These are phyloP conservation scores for Persicaria maculosa DNA, from an alignment of 148 eudicot genomes.

Conservation along the genomic window DNA sequence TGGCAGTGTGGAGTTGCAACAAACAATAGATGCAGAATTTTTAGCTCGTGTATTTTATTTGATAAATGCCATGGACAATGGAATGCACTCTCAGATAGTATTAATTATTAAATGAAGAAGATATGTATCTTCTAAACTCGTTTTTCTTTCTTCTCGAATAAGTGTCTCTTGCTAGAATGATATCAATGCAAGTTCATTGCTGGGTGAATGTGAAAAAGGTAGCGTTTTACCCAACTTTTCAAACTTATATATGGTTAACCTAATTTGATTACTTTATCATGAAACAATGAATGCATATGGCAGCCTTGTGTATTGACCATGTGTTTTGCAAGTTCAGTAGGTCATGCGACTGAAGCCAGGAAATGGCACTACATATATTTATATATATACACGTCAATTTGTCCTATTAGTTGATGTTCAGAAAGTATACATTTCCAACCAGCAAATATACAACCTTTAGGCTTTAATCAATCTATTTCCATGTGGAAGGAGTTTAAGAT, in stretches of 20 bases:
- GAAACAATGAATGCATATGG: background rate
- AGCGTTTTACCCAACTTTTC: background rate
- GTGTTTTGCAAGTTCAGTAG: background rate
- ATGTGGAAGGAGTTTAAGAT: background rate
- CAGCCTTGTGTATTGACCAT: background rate
- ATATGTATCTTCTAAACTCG: background rate
- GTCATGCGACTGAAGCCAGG: background rate
- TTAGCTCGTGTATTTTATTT: slow-evolving; percentile 81
- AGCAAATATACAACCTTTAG: background rate
- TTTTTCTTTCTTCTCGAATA: background rate
- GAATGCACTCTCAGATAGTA: slow-evolving; percentile 65
- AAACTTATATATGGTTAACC: background rate
- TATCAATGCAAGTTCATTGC: background rate
- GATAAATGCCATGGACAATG: slow-evolving; percentile 72
- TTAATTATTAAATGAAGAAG: background rate
- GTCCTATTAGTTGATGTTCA: background rate
- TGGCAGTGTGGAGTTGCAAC: slow-evolving; percentile 67
- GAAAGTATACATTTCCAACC: background rate
- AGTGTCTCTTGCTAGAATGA: background rate
- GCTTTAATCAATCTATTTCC: background rate
- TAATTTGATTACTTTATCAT: background rate
- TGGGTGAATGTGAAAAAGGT: background rate
- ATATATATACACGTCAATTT: background rate
- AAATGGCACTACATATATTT: background rate
- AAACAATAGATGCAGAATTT: slow-evolving; percentile 88